Percentiles rank a stretch among this genome's conserved stretches.
Evolutionary conservation across 257 asterid species (phyloP).

Genomic region (Solanum pimpinellifolium): DNA sequence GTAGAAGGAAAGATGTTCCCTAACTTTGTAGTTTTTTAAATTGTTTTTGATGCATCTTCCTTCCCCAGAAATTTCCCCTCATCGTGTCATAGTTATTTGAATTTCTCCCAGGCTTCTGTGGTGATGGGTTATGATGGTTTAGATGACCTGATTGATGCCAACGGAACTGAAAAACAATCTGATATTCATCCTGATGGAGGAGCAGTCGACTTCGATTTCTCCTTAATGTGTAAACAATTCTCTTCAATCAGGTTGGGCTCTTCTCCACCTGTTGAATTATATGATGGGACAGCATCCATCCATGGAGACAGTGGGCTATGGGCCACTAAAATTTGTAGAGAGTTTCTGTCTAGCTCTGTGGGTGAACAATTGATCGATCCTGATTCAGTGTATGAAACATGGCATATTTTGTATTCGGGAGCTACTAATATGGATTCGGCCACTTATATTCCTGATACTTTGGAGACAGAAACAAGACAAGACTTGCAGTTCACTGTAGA

Average conservation of each 20-base stretch:
- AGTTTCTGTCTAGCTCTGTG: slow-evolving; percentile 30
- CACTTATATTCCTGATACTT: slow-evolving; percentile 22
- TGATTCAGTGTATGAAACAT: slow-evolving; percentile 24
- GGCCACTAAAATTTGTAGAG: slow-evolving; percentile 47
- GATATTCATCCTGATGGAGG: slow-evolving; percentile 19
- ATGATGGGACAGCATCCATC: slow-evolving; percentile 37
- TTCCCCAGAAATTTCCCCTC: neutral
- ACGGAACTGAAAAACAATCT: slow-evolving; percentile 24
- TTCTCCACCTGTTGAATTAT: slow-evolving; percentile 59
- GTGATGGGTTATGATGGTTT: slow-evolving; percentile 51
- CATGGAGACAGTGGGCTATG: slow-evolving; percentile 28
- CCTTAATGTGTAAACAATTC: slow-evolving; percentile 53
- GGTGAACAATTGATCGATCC: slow-evolving; percentile 43
- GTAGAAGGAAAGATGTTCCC: neutral
- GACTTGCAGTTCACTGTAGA: slow-evolving; percentile 19
- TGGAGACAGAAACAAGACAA: slow-evolving; percentile 21
- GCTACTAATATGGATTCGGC: slow-evolving; percentile 17
- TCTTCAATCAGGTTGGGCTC: slow-evolving; percentile 64
- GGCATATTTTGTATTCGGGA: slow-evolving; percentile 24
- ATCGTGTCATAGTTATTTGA: neutral
- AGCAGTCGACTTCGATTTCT: slow-evolving; percentile 39
- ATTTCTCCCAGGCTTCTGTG: slow-evolving; percentile 52
- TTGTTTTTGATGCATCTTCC: neutral
- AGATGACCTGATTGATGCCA: slow-evolving; percentile 42
- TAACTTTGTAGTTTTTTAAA: neutral